phyloP scores from a whole-genome alignment of 768 basidiomycete genomes.

The Cystoderma amianthinum region DNA sequence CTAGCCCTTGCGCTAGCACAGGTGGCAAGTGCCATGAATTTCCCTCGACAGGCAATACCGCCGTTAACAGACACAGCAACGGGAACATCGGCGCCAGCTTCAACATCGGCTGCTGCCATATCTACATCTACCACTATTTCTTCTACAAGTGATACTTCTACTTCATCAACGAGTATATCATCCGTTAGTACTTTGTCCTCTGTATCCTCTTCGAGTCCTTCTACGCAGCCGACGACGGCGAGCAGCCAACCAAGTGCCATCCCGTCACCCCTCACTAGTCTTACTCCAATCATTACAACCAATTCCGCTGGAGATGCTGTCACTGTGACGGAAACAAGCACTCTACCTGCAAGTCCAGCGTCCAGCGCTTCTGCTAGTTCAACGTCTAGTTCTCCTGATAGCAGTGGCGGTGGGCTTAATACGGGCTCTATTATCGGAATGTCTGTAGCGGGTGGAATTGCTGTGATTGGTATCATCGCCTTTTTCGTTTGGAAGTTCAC shows the following conservation, averaged over 20 bases:
- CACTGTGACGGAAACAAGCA: constrained; percentile 4
- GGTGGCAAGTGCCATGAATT: constrained; percentile 10
- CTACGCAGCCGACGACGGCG: too few relatives aligned
- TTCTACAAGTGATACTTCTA: constrained; percentile 8
- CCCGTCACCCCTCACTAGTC: too few relatives aligned
- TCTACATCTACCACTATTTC: constrained; percentile 9
- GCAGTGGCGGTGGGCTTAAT: constrained; percentile 34
- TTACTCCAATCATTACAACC: not conserved
- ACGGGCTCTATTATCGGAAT: constrained; percentile 75
- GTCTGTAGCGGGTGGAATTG: constrained; percentile 76
- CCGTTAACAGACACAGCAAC: too few relatives aligned
- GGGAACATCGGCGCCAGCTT: constrained; percentile 4
- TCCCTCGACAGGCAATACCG: too few relatives aligned
- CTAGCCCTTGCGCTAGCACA: constrained; percentile 14
- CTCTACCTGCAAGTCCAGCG: constrained; percentile 8
- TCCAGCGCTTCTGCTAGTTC: constrained; percentile 14
- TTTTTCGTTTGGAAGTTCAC: constrained; percentile 88
- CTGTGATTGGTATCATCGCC: constrained; percentile 58
- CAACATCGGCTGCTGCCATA: constrained; percentile 8
- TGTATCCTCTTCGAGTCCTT: too few relatives aligned
- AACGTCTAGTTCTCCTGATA: constrained; percentile 2
- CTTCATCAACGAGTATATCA: too few relatives aligned
- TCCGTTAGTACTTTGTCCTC: too few relatives aligned
- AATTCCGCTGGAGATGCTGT: not conserved
- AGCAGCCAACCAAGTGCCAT: too few relatives aligned